Evolutionary conservation across 768 basidiomycete genomes (phyloP), one percentile per base, ranked within the genome.

Genomic region (Antrodiella citrinella): DNA sequence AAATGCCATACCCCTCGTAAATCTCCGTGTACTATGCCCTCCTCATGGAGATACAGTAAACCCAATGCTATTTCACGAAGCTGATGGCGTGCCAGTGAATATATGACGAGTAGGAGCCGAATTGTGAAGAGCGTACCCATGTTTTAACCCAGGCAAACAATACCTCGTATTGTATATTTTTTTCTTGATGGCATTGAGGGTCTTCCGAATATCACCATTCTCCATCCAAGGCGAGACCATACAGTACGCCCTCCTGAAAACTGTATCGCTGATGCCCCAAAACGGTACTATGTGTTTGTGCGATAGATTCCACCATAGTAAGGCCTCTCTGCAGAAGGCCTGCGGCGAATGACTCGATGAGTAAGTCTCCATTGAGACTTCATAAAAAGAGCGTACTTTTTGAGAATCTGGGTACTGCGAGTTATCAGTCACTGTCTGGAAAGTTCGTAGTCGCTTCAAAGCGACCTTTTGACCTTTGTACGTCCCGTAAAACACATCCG

Each of bases 161-260:
- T 19, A 25, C 9, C 7, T 13, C 49, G 7, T 35, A 7, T 15
- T 15, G 7, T 35, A 35, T 25, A 12, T 7, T 9, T 13, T 24
- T 20, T 7, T 22, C 41, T 19, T 43, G n/a, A 43, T 18, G 5
- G 9, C 9, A 4, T 13, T 13, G 13, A 19, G 15, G 40, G 24
- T 11, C 7, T 41, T 10, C 4, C 47, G n/a, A 40, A 52, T 7
- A 25, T 24, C 48, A 10, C 51, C 51, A 22, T 52, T 49, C 25
- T 22, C 19, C 51, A 52, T 52, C 51, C 51, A 52, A 1, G 51
- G 51, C 5, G 41, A 40, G 7, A 52, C 51, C 47, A 52, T 47
- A 21, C 51, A 47, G 5, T 40, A 21, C 15, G 7, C 5, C 11
- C 20, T 11, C 12, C 5, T 4, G 10, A 39, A 35, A n/a, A 20